These are phyloP conservation scores for Ilex asprella DNA, from an alignment of 257 asterid genomes.

Conservation along the genomic window DNA sequence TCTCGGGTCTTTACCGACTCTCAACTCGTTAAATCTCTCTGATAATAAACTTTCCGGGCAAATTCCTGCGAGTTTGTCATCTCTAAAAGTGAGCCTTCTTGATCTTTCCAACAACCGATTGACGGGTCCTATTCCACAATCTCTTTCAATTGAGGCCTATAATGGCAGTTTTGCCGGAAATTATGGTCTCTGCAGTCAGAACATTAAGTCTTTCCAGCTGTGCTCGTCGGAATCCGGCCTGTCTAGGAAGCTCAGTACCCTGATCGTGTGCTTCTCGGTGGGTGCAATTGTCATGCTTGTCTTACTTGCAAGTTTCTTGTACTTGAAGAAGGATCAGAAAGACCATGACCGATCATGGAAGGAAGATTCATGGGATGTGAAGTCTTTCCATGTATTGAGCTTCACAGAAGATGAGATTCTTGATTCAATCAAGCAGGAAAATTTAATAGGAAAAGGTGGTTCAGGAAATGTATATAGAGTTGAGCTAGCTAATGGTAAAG, in stretches of 20 bases:
- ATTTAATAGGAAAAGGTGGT: conserved; percentile 9
- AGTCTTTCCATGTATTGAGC: conserved; percentile 11
- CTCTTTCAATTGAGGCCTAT: conserved; percentile 9
- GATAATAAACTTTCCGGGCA: conserved; percentile 12
- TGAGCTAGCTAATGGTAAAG: background rate
- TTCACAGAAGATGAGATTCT: conserved; percentile 8
- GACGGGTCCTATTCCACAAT: conserved; percentile 10
- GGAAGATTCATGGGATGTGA: conserved; percentile 8
- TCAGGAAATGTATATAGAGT: conserved; percentile 9
- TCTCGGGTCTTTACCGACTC: conserved; percentile 6
- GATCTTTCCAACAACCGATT: conserved; percentile 20
- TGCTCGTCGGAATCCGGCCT: conserved; percentile 2
- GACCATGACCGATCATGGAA: background rate
- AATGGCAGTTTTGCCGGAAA: conserved; percentile 17
- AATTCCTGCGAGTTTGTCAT: conserved; percentile 12
- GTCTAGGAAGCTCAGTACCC: background rate
- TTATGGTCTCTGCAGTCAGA: conserved; percentile 14
- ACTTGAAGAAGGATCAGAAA: background rate
- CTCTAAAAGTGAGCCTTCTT: conserved; percentile 12
- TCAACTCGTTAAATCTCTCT: conserved; percentile 21
- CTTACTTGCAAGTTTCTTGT: background rate
- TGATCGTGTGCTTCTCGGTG: background rate
- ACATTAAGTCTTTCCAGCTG: conserved; percentile 4
- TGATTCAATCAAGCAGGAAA: conserved; percentile 3
- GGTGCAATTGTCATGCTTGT: background rate